Base-by-base conservation (phyloP, 768 basidiomycete genomes). In the Amylocystis lapponica region DNA sequence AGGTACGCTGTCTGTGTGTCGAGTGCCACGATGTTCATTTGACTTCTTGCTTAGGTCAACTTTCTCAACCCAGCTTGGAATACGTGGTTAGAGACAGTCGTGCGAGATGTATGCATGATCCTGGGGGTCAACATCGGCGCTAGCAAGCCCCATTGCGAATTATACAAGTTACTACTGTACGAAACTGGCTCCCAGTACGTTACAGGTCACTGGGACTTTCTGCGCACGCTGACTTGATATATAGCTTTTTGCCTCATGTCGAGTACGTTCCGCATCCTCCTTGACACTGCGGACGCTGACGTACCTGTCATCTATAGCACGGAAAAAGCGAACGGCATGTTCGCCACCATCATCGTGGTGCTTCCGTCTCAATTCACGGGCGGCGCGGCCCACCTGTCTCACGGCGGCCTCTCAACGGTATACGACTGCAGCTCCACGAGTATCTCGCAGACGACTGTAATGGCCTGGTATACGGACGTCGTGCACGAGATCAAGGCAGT, bases 391-490 rank as follows among this genome's bases (percentile, higher is more conserved):
- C 66, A 66, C 38, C 56, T 76, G 4, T 64, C 70, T 0, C 72
- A 75, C 54, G 59, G 60, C 2, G 50, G 51, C 14, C 50, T 53
- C 8, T 58, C 55, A 4, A 53, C 62, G 39, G 55, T 65, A 5
- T 61, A 75, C 46, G 67, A 75, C 51, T 52, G 65, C 4, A 53
- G 67, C 3, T 12, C 48, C 1, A 45, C 49, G 11, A 69, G 69
- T n/a, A 38, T 57, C 1, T 38, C 57, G 5, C 53, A 55, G 3
- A 72, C 69, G 0, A 56, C 68, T 1, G 54, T 71, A 12, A 56
- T 76, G 4, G 64, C 75, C 1, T 79, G 75, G 73, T 75, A 77
- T 49, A 75, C 72, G 21, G 75, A 75, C 43, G 75, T 75, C 37
- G 58, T 57, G 35, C 73, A 75, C 53, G 72, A 73, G 59, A 66